A percentile compares a stretch with the other conserved stretches of the same genome.
Conservation (phyloP, 306 rosid species). For the Fragaria iinumae region DNA sequence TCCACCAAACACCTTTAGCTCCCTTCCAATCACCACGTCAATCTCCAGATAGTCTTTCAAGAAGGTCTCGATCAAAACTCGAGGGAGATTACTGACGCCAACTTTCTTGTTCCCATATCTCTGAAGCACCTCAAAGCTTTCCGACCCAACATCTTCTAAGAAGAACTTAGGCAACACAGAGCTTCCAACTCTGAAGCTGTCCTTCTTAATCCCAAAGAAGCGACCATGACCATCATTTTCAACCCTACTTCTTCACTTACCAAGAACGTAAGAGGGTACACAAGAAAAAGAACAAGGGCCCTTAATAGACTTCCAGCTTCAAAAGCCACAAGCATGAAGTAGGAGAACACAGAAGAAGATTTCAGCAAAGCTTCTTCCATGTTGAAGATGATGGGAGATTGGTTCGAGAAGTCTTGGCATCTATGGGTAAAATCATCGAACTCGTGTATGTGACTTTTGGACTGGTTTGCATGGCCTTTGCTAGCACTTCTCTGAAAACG, state of each 20-base stretch:
- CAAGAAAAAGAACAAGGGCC: conserved; percentile 43
- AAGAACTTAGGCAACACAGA: conserved; percentile 76
- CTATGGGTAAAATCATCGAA: conserved; percentile 36
- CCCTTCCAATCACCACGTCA: conserved; percentile 62
- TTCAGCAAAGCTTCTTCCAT: conserved; percentile 63
- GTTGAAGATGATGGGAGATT: conserved; percentile 55
- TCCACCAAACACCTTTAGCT: conserved; percentile 60
- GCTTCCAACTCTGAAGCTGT: conserved; percentile 55
- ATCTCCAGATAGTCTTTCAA: conserved; percentile 71
- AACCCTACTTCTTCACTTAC: conserved; percentile 50
- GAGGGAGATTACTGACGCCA: conserved; percentile 57
- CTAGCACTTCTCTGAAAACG: conserved; percentile 35
- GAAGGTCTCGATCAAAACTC: conserved; percentile 71
- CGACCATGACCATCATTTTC: conserved; percentile 70
- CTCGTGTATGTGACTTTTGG: conserved; percentile 34
- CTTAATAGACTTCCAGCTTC: conserved; percentile 68
- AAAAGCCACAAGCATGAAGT: conserved; percentile 91
- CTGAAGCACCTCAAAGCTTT: conserved; percentile 50
- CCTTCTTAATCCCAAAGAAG: conserved; percentile 73
- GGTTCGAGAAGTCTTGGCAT: conserved; percentile 34
- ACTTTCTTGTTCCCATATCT: conserved; percentile 48
- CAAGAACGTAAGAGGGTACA: conserved; percentile 57
- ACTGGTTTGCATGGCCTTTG: conserved; percentile 28
- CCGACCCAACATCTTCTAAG: conserved; percentile 68
- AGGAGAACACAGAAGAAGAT: conserved; percentile 56